Conservation (phyloP, 2,329 filamentous ascomycete genomes). For the Fonsecaea multimorphosa region DNA sequence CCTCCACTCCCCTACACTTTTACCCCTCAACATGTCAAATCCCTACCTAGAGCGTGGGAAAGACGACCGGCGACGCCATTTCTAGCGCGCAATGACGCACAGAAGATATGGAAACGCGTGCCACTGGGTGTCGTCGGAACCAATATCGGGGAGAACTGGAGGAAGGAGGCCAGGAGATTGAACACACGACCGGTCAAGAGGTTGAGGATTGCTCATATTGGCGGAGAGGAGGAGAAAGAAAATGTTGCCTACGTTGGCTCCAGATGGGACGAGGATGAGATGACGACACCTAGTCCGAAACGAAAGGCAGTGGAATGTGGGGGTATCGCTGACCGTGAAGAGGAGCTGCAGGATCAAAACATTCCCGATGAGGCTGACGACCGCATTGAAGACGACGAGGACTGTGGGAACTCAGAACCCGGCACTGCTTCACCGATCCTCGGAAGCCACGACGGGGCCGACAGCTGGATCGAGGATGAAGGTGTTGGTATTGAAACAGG, state of each 20-base stretch:
- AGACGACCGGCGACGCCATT: slow-evolving; percentile 53
- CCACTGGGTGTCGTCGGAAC: slow-evolving; percentile 30
- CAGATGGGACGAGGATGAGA: slow-evolving; percentile 32
- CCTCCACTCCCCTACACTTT: slow-evolving; percentile 41
- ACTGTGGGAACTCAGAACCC: neutral
- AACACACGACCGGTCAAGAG: slow-evolving; percentile 22
- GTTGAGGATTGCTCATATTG: slow-evolving; percentile 14
- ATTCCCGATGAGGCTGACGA: neutral
- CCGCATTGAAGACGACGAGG: neutral
- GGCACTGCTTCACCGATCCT: slow-evolving; percentile 9
- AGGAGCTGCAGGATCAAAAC: slow-evolving; percentile 5
- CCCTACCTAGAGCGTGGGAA: slow-evolving; percentile 52
- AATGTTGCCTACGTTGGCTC: slow-evolving; percentile 30
- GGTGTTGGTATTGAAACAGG: neutral
- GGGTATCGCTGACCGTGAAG: neutral
- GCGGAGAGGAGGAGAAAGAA: slow-evolving; percentile 34
- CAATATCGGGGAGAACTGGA: slow-evolving; percentile 25
- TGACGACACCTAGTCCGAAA: slow-evolving; percentile 26
- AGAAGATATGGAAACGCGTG: slow-evolving; percentile 56
- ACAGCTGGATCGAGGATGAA: neutral
- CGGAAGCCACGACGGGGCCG: neutral
- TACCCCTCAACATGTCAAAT: slow-evolving; percentile 48
- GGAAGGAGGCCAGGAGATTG: slow-evolving; percentile 36
- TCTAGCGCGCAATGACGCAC: slow-evolving; percentile 47
- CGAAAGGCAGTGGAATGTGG: slow-evolving; percentile 24